phyloP scores from a whole-genome alignment of 2,329 filamentous ascomycete genomes.

The Chrysoporthe austroafricana region DNA sequence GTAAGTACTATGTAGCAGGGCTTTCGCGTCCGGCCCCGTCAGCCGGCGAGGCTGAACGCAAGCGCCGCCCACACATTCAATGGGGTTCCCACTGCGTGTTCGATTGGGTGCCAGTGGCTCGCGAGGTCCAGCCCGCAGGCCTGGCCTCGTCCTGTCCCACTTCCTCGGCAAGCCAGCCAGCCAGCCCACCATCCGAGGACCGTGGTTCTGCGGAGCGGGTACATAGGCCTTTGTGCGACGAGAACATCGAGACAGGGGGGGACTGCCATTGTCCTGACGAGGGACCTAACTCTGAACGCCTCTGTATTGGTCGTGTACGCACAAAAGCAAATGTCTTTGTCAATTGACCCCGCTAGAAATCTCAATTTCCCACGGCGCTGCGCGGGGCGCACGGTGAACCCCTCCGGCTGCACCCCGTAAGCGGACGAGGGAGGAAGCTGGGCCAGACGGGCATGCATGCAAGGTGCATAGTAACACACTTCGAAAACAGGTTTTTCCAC shows the following conservation, averaged over 20 bases:
- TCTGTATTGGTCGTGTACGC: too few relatives aligned
- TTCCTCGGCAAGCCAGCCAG: neutral
- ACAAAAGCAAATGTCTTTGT: neutral
- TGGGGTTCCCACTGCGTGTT: too few relatives aligned
- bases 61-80: neutral
- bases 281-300: too few relatives aligned
- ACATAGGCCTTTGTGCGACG: slow-evolving; percentile 2
- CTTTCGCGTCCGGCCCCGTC: slow-evolving; percentile 1
- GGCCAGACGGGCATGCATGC: slow-evolving; percentile 32
- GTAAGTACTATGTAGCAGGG: neutral
- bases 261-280: too few relatives aligned
- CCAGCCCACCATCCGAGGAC: neutral
- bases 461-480: slow-evolving; percentile 35
- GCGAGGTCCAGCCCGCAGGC: neutral
- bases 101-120: neutral
- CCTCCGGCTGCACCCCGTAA: slow-evolving; percentile 23
- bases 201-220: neutral
- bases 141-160: neutral
- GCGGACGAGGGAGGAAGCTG: slow-evolving; percentile 11
- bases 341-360: neutral
- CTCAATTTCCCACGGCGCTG: neutral
- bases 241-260: neutral
- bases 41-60: slow-evolving; percentile 12
- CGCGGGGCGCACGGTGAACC: slow-evolving; percentile 1
- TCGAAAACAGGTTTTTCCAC: slow-evolving; percentile 36